Evolutionary conservation across 768 basidiomycete genomes (phyloP).

Genomic region (Chalciporus piperatus): DNA sequence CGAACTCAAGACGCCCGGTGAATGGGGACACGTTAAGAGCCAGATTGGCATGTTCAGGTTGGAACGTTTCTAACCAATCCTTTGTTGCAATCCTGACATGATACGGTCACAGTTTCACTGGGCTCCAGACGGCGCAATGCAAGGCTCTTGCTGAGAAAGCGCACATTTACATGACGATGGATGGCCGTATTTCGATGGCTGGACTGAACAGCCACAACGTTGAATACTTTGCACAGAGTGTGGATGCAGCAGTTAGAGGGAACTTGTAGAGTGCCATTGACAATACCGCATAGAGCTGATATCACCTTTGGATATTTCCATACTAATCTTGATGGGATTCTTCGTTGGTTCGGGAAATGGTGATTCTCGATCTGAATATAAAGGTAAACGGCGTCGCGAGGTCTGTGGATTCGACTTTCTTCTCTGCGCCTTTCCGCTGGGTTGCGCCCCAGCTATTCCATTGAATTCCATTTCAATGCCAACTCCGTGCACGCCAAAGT

Average conservation of each 20-base stretch:
- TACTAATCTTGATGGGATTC: constrained; percentile 22
- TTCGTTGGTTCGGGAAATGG: constrained; percentile 9
- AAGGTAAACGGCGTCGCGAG: constrained; percentile 12
- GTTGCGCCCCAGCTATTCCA: not conserved
- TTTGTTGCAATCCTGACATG: not conserved
- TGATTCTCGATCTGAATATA: constrained; percentile 17
- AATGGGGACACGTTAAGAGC: constrained; percentile 92
- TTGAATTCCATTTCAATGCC: constrained; percentile 16
- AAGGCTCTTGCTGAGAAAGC: constrained; percentile 82
- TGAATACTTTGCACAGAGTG: constrained; percentile 85
- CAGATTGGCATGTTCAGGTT: constrained; percentile 99
- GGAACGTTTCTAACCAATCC: constrained; percentile 15
- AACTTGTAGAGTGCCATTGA: constrained; percentile 55
- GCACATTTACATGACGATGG: constrained; percentile 91
- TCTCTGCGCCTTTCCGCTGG: not conserved
- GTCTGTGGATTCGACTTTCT: constrained; percentile 12
- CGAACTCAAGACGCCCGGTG: constrained; percentile 84
- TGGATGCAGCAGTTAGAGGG: constrained; percentile 80
- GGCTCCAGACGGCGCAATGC: constrained; percentile 74
- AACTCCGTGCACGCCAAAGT: constrained; percentile 19
- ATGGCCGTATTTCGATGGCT: constrained; percentile 94
- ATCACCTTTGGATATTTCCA: constrained; percentile 17
- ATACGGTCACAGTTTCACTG: constrained; percentile 66
- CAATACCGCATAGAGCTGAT: constrained; percentile 25
- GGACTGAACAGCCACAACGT: constrained; percentile 83